phyloP scores from a whole-genome alignment of 148 eudicot genomes.

The Chenopodium formosanum region DNA sequence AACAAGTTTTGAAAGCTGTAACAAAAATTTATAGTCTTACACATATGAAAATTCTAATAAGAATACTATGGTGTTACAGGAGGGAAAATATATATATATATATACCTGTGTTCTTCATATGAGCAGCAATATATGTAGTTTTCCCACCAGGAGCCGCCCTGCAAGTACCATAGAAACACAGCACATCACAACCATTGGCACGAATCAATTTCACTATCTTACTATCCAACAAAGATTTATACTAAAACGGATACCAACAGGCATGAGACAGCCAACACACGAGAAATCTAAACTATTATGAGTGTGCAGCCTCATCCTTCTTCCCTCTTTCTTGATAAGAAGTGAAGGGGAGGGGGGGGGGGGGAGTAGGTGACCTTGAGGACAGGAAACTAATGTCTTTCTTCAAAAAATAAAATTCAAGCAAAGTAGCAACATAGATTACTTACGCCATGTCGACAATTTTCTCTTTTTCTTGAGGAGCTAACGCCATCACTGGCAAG shows the following conservation, averaged over 20 bases:
- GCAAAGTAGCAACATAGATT: not conserved
- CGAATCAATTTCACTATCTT: not conserved
- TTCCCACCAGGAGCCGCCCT: constrained; percentile 99
- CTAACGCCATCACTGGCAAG: constrained; percentile 90
- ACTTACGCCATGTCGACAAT: constrained; percentile 92
- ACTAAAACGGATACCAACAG: not conserved
- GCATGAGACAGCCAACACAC: not conserved
- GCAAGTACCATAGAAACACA: constrained; percentile 24
- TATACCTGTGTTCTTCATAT: constrained; percentile 92
- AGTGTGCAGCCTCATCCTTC: not conserved
- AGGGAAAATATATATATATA: not conserved
- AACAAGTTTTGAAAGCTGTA: not conserved
- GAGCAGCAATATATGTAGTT: constrained; percentile 84
- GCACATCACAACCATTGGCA: not conserved
- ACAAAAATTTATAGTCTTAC: not conserved
- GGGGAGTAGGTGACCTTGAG: not conserved
- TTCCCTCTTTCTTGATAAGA: not conserved
- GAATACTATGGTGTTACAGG: not conserved
- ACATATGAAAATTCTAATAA: not conserved
- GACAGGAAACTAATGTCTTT: not conserved
- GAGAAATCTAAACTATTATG: not conserved
- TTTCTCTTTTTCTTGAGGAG: constrained; percentile 82
- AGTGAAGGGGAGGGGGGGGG: not conserved
- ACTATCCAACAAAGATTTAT: not conserved
- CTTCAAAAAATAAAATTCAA: not conserved